Conservation (phyloP, 2,329 filamentous ascomycete species). For the Macroventuria anomochaeta region DNA sequence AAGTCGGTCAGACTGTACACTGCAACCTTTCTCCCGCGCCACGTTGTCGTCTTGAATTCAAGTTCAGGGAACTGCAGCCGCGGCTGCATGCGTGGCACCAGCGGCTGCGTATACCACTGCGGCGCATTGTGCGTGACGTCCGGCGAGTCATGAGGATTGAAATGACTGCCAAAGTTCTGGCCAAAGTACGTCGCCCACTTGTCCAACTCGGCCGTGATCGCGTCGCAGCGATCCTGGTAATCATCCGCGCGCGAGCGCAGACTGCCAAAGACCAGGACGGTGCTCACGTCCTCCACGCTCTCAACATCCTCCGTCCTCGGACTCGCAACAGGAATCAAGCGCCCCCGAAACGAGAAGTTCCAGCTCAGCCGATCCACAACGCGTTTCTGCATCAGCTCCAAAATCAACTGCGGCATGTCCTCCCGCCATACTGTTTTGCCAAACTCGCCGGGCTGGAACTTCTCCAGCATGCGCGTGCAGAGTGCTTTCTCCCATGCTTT, state of each 20-base stretch:
- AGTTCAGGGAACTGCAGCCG: conserved; percentile 38
- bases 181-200: conserved; percentile 29
- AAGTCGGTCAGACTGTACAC: conserved; percentile 47
- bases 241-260: conserved; percentile 38
- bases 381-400: conserved; percentile 47
- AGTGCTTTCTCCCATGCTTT: conserved; percentile 31
- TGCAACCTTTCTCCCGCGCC: conserved; percentile 39
- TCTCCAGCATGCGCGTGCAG: conserved; percentile 44
- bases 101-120: conserved; percentile 36
- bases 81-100: conserved; percentile 37
- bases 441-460: conserved; percentile 38
- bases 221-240: conserved; percentile 18
- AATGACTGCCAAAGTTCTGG: conserved; percentile 16
- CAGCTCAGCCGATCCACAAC: conserved; percentile 48
- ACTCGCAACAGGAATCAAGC: conserved; percentile 30
- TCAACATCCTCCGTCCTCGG: conserved; percentile 31
- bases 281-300: conserved; percentile 37
- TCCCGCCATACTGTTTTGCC: conserved; percentile 53
- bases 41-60: conserved; percentile 38
- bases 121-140: conserved; percentile 34
- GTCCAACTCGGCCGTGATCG: conserved; percentile 30
- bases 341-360: conserved; percentile 35
- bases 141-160: conserved; percentile 37
- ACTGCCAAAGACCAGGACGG: conserved; percentile 34
- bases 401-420: conserved; percentile 55